Base-by-base conservation (phyloP, 164 flowering plant species). In the Nymphaea thermarum region DNA sequence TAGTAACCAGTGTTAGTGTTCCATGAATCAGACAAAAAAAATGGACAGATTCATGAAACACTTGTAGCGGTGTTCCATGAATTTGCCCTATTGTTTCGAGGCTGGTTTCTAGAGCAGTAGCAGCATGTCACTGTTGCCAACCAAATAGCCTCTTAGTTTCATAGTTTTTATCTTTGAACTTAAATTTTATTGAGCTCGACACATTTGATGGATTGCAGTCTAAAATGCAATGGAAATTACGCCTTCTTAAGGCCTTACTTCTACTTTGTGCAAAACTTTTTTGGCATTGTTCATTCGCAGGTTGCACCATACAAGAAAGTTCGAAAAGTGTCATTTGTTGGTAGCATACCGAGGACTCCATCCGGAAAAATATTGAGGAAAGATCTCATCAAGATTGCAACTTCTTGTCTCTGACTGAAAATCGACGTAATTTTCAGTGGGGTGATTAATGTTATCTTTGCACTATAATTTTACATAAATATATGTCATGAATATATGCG, bases 271-370 rank as follows among this genome's bases (percentile, higher is more conserved):
- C 36, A 0, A 25, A 25, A 25, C 36, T 25, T 25, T 0, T 25
- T 25, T 47, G 55, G 11, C 12, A 7, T 47, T 47, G 3, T 47
- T 45, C 55, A 61, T 61, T 10, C 7, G 64, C 70, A 85, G 87
- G 87, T 86, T 64, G 78, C 87, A 3, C 82, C 90, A 7, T 82
- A 84, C 70, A 86, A 84, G 77, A 86, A 76, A 68, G 67, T 86
- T 51, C 71, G 86, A 69, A 68, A 80, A 3, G 84, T 86, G 4
- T 71, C 77, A 2, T 84, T 86, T 65, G 68, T 81, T 15, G 68
- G 57, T 45, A 71, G 78, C 68, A 81, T 86, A 53, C 87, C 87
- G 4, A 86, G 78, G 75, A 82, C 62, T 73, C 70, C 86, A 55
- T 18, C 79, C 0, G 89, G 87, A 2, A 85, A 83, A 67, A 75